Conservation (phyloP, 805 yeast genomes). For the Wickerhamiella lipophila region DNA sequence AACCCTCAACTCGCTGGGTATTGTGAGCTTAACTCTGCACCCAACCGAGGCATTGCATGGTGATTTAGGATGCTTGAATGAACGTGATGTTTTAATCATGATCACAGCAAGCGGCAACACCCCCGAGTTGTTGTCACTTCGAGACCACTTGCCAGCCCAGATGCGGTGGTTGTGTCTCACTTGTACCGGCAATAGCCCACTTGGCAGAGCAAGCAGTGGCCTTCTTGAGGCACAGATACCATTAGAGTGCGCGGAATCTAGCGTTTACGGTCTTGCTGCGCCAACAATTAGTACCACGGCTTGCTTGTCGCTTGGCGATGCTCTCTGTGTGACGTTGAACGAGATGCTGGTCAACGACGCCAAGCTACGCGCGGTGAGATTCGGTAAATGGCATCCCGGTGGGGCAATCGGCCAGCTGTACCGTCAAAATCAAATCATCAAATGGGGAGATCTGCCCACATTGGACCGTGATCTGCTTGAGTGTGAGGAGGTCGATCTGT, state of each 20-base stretch:
- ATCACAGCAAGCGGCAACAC: conserved; percentile 76
- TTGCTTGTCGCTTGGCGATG: conserved; percentile 64
- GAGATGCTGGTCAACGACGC: conserved; percentile 52
- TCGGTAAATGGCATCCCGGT: conserved; percentile 75
- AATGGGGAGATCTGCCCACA: conserved; percentile 17
- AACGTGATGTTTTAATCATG: conserved; percentile 46
- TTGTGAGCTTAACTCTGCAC: conserved; percentile 55
- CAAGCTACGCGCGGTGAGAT: conserved; percentile 39
- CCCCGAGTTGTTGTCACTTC: conserved; percentile 49
- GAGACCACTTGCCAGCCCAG: conserved; percentile 43
- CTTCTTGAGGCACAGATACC: conserved; percentile 56
- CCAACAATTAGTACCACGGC: conserved; percentile 79
- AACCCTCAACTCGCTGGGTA: conserved; percentile 66
- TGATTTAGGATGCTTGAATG: conserved; percentile 60
- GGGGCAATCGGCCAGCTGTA: conserved; percentile 68
- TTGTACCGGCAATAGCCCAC: conserved; percentile 42
- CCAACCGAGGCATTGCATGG: conserved; percentile 88
- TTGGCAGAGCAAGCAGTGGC: conserved; percentile 41
- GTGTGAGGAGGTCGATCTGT: conserved; percentile 17
- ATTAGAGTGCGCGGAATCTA: conserved; percentile 41
- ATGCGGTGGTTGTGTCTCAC: conserved; percentile 53
- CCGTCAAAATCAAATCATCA: conserved; percentile 2
- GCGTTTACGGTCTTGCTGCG: conserved; percentile 68
- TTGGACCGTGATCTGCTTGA: conserved; percentile 13
- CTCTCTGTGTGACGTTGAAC: conserved; percentile 58